Evolutionary conservation across 805 yeast species (phyloP).

Genomic region (Komagataella ulmi): DNA sequence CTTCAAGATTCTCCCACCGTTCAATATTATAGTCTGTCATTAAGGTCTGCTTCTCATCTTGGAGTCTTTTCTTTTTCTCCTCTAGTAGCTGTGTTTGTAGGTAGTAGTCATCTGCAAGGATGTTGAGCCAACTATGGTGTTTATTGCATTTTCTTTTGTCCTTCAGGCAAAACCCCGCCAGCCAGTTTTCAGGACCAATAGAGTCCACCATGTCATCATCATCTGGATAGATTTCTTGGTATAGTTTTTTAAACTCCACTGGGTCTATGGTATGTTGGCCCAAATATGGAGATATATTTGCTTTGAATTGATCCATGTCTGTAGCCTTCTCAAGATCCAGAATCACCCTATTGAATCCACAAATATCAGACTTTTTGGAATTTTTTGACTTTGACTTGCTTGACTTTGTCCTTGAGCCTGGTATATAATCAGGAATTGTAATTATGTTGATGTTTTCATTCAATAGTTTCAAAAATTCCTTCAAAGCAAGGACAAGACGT

Average conservation of each 20-base stretch:
- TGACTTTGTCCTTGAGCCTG: not conserved
- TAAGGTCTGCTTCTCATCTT: slow-evolving; percentile 13
- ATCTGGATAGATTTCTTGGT: slow-evolving; percentile 1
- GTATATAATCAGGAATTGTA: slow-evolving; percentile 1
- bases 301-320: not conserved
- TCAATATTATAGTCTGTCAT: slow-evolving; percentile 24
- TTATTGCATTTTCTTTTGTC: slow-evolving; percentile 44
- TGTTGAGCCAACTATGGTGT: slow-evolving; percentile 25
- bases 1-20: slow-evolving; percentile 15
- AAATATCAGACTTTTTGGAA: slow-evolving; percentile 23
- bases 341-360: slow-evolving; percentile 30
- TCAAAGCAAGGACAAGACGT: slow-evolving; percentile 4
- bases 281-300: not conserved
- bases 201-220: slow-evolving; percentile 4
- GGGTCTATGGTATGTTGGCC: slow-evolving; percentile 1
- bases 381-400: not conserved
- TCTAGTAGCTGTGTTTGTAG: slow-evolving; percentile 16
- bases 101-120: slow-evolving; percentile 21
- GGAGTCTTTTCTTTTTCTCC: slow-evolving; percentile 6
- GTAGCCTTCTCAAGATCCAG: slow-evolving; percentile 2
- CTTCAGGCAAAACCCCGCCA: slow-evolving; percentile 26
- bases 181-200: slow-evolving; percentile 5
- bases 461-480: slow-evolving; percentile 8
- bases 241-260: slow-evolving; percentile 5
- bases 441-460: slow-evolving; percentile 11